Conservation (phyloP, 2,329 filamentous ascomycete genomes). For the Aspergillus proliferans region DNA sequence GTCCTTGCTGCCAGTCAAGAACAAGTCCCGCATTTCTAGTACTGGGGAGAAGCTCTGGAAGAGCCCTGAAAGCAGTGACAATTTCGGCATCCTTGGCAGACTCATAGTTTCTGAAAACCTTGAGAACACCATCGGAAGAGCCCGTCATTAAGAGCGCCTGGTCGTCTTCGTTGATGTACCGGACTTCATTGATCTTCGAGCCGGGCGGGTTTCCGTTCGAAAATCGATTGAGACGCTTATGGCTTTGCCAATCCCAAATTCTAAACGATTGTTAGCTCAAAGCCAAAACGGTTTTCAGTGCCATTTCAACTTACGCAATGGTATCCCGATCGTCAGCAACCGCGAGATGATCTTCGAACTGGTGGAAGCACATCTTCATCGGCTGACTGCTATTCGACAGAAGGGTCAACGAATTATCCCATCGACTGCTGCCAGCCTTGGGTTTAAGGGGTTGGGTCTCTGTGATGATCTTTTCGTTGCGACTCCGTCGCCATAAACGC, state of each 20-base stretch:
- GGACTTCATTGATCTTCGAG: slow-evolving; percentile 87
- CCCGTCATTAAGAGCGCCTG: slow-evolving; percentile 91
- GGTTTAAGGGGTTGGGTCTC: slow-evolving; percentile 93
- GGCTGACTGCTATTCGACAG: slow-evolving; percentile 88
- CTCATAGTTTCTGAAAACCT: slow-evolving; percentile 90
- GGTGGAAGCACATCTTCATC: slow-evolving; percentile 89
- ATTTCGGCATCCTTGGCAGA: slow-evolving; percentile 69
- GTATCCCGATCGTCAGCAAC: slow-evolving; percentile 91
- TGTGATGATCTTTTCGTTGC: slow-evolving; percentile 86
- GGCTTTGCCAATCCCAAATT: slow-evolving; percentile 88
- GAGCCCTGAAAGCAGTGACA: slow-evolving; percentile 81
- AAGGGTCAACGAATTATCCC: slow-evolving; percentile 76
- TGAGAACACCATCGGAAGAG: slow-evolving; percentile 88
- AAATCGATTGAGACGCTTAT: slow-evolving; percentile 71
- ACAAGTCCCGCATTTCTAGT: slow-evolving; percentile 93
- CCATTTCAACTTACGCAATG: slow-evolving; percentile 49
- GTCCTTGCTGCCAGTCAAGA: slow-evolving; percentile 98
- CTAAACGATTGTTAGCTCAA: slow-evolving; percentile 25
- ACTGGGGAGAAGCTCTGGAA: slow-evolving; percentile 89
- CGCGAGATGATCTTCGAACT: slow-evolving; percentile 93
- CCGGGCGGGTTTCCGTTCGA: slow-evolving; percentile 90
- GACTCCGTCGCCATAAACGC: slow-evolving; percentile 81
- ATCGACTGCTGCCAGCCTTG: slow-evolving; percentile 74
- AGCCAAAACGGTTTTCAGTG: background rate
- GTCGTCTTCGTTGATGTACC: slow-evolving; percentile 98